Evolutionary conservation across 768 basidiomycete species (phyloP), one percentile per base, ranked within the genome.

Genomic region (Jaapia argillacea): DNA sequence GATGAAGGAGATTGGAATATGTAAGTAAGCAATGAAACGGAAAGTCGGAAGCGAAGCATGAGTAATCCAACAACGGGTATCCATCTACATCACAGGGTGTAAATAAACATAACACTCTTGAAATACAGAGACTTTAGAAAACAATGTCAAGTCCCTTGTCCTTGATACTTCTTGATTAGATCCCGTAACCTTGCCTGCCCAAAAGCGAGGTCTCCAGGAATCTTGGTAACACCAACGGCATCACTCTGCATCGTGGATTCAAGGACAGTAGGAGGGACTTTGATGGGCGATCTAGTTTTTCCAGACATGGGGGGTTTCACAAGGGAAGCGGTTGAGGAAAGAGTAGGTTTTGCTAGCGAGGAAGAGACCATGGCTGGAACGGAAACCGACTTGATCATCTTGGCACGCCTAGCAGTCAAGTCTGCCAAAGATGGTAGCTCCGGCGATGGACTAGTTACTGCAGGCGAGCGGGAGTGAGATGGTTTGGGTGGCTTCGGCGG

Each of bases 81-180:
- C n/a, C n/a, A n/a, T n/a, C n/a, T n/a, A n/a, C n/a, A n/a, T n/a
- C n/a, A n/a, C n/a, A n/a, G n/a, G n/a, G n/a, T n/a, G n/a, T n/a
- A n/a, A n/a, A n/a, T n/a, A n/a, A n/a, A n/a, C n/a, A n/a, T n/a
- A n/a, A n/a, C n/a, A n/a, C n/a, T n/a, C n/a, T n/a, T n/a, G n/a
- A n/a, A n/a, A n/a, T n/a, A n/a, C n/a, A n/a, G n/a, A n/a, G n/a
- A n/a, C n/a, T n/a, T n/a, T n/a, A n/a, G 31, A 33, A 16, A 33
- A 16, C 31, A 10, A 33, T 33, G 31, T 16, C 16, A 33, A 10
- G 31, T 10, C 10, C 31, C 40, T 44, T 54, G 58, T 38, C 67
- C 66, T 61, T 89, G 85, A 56, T 87, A 89, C 54, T 85, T 83
- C 73, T 79, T 81, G 57, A 88, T 88, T 48, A 88, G 64, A 61